Percentiles rank a stretch among this genome's conserved stretches.
Evolutionary conservation across 148 eudicot species (phyloP).

Genomic region (Suaeda aralocaspica): DNA sequence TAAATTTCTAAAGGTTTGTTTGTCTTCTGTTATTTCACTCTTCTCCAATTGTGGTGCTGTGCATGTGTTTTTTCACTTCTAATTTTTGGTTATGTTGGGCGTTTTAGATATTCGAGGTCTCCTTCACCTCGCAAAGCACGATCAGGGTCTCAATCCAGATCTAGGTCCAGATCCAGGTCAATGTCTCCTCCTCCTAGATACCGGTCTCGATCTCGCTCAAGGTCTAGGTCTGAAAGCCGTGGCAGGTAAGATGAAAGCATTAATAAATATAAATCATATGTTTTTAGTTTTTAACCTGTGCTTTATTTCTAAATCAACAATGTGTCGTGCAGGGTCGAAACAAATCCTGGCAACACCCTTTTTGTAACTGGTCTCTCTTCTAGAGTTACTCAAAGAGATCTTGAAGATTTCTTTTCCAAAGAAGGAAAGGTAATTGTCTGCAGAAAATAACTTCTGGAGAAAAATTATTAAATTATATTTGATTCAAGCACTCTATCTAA

Average conservation of each 20-base stretch:
- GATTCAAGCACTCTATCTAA: not conserved
- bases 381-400: slow-evolving; percentile 87
- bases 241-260: slow-evolving; percentile 50
- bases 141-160: slow-evolving; percentile 51
- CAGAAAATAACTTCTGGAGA: not conserved
- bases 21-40: not conserved
- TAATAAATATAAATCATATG: not conserved
- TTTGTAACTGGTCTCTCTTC: slow-evolving; percentile 96
- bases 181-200: slow-evolving; percentile 53
- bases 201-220: slow-evolving; percentile 43
- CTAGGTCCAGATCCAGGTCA: slow-evolving; percentile 55
- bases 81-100: not conserved
- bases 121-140: slow-evolving; percentile 54
- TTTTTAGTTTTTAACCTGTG: not conserved
- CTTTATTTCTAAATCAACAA: slow-evolving; percentile 3
- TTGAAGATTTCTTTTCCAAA: slow-evolving; percentile 77
- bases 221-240: slow-evolving; percentile 53
- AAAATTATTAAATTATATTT: too few relatives aligned
- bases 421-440: slow-evolving; percentile 69
- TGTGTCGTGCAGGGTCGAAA: slow-evolving; percentile 46
- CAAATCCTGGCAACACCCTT: slow-evolving; percentile 71
- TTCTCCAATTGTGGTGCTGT: not conserved
- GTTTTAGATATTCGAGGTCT: slow-evolving; percentile 51
- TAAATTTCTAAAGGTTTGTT: not conserved
- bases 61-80: not conserved